A percentile compares a stretch with the other conserved stretches of the same genome.
These are phyloP conservation scores for Dorcoceras hygrometricum DNA, from an alignment of 257 asterid genomes.

Conservation along the genomic window DNA sequence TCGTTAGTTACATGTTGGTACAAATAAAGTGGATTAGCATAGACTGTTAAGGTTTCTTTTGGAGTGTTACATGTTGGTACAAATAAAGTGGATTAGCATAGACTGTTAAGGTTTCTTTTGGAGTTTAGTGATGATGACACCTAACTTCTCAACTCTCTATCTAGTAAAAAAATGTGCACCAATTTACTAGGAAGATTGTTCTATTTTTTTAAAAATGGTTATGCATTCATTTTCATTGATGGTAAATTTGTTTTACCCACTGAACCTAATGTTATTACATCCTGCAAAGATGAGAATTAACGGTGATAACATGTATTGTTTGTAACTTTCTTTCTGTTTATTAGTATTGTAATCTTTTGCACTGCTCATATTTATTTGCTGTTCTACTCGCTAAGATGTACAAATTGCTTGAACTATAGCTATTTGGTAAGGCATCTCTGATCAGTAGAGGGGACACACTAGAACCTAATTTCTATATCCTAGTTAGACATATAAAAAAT, in stretches of 20 bases:
- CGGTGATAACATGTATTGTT: constrained; percentile 1
- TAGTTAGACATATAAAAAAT: constrained; percentile 3
- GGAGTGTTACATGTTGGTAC: constrained; percentile 4
- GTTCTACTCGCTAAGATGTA: neutral
- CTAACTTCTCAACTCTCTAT: constrained; percentile 1
- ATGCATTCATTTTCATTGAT: neutral
- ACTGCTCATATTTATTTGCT: constrained; percentile 1
- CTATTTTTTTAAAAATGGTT: neutral
- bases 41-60: constrained; percentile 8
- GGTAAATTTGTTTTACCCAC: neutral
- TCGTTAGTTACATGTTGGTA: neutral
- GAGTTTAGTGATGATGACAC: neutral
- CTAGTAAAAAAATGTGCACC: constrained; percentile 12
- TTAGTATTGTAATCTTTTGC: neutral
- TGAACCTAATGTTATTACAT: neutral
- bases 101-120: constrained; percentile 9
- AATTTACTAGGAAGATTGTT: neutral
- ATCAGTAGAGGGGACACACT: neutral
- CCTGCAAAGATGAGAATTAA: constrained; percentile 7
- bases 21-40: neutral
- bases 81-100: neutral
- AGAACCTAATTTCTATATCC: neutral
- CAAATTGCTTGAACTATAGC: neutral
- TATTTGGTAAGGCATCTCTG: neutral
- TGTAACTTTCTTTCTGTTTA: neutral